Evolutionary conservation across 2,329 filamentous ascomycete genomes (phyloP).

Genomic region (Tolypocladium nubicola): DNA sequence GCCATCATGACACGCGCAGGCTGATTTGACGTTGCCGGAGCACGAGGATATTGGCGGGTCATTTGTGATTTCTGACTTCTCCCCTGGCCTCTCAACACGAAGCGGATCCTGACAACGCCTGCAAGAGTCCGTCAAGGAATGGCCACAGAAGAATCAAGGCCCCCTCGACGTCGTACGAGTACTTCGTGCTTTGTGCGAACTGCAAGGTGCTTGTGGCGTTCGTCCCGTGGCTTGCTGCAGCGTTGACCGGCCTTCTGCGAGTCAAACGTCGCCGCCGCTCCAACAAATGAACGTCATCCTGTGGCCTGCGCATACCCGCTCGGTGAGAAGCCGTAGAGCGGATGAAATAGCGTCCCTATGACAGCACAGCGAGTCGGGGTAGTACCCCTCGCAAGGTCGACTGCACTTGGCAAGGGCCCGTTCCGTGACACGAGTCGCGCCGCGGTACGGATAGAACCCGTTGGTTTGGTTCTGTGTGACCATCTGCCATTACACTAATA

Average conservation of each 20-base stretch:
- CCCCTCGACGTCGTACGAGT: not conserved
- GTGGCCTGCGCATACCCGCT: not conserved
- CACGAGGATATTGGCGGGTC: not conserved
- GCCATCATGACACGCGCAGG: too few relatives aligned
- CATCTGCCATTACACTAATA: not conserved
- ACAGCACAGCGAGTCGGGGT: conserved; percentile 2
- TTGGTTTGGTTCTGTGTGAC: conserved; percentile 2
- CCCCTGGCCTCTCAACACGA: not conserved
- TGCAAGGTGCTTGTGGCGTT: not conserved
- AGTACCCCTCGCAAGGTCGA: conserved; percentile 19
- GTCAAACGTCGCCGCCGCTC: not conserved
- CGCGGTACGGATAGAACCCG: not conserved
- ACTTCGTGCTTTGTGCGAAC: not conserved
- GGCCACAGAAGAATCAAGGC: too few relatives aligned
- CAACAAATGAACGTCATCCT: not conserved
- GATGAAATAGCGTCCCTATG: not conserved
- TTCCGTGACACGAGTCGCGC: not conserved
- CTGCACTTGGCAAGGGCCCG: conserved; percentile 19
- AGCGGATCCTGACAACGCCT: not conserved
- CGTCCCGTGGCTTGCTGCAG: not conserved
- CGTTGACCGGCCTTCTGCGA: not conserved
- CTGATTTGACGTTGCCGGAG: not conserved
- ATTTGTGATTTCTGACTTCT: not conserved
- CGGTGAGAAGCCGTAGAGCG: not conserved
- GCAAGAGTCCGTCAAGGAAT: not conserved